Conservation (phyloP, 805 yeast species). For the Isabelozyma heimii region DNA sequence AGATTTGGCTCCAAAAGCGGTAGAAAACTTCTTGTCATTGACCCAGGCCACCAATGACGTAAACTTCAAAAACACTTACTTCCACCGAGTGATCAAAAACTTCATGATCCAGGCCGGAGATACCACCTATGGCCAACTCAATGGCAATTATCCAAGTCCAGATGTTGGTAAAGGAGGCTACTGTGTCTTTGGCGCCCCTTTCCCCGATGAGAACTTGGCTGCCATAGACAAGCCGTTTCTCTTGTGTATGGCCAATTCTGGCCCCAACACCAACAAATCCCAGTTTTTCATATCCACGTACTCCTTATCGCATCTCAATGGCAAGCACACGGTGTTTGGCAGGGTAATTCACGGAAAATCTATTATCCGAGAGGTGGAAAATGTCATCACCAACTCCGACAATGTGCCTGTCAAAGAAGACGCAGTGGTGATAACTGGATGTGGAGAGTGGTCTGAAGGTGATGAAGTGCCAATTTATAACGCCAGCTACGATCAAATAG, state of each 20-base stretch:
- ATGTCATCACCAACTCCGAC: slow-evolving; percentile 37
- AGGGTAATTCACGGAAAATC: slow-evolving; percentile 65
- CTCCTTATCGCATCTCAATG: slow-evolving; percentile 70
- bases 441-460: slow-evolving; percentile 61
- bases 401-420: slow-evolving; percentile 40
- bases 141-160: slow-evolving; percentile 17
- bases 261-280: slow-evolving; percentile 49
- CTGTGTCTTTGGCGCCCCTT: slow-evolving; percentile 22
- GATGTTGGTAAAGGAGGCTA: slow-evolving; percentile 36
- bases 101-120: slow-evolving; percentile 75
- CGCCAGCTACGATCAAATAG: slow-evolving; percentile 59
- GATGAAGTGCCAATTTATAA: slow-evolving; percentile 58
- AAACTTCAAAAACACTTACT: slow-evolving; percentile 42
- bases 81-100: slow-evolving; percentile 65
- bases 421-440: slow-evolving; percentile 47
- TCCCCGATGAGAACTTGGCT: slow-evolving; percentile 57
- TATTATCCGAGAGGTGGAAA: slow-evolving; percentile 65
- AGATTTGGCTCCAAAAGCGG: slow-evolving; percentile 55
- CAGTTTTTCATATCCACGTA: slow-evolving; percentile 73
- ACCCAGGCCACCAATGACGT: slow-evolving; percentile 33
- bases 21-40: slow-evolving; percentile 48
- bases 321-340: slow-evolving; percentile 79
- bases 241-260: slow-evolving; percentile 65
- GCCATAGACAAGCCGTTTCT: slow-evolving; percentile 47
- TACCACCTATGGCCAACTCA: slow-evolving; percentile 32